Evolutionary conservation across 495 filamentous ascomycete genomes (phyloP), one percentile per base, ranked within the genome.

Genomic region (Xylaria palmicola): DNA sequence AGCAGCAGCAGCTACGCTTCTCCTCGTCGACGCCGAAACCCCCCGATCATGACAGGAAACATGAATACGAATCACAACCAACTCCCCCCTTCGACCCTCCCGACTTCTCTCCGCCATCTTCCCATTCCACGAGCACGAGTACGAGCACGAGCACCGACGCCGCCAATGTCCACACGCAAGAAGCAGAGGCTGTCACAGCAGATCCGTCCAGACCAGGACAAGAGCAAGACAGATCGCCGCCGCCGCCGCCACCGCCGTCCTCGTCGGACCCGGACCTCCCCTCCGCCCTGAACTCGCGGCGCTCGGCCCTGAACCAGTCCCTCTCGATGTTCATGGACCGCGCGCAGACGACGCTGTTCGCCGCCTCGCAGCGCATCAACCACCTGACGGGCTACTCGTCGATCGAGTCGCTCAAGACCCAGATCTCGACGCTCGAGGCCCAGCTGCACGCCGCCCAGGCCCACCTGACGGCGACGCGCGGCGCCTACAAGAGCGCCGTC

Each of bases 331-430:
- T 96, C 65, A 96, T 97, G 90, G 94, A 98, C 75, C 84, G 90
- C 60, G 70, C 97, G 24, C 91, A 96, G 69, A 85, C 90, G 24
- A 91, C 92, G 62, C 79, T 92, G 34, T 90, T 95, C 63, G 83
- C 86, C 55, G 92, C 92, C 10, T 89, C 90, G 4, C 92, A 96
- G 69, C 88, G 87, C 56, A 81, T 98, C 74, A 98, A 98, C 73
- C 89, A 90, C 67, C 79, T 96, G 48, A 98, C 95, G 1, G 95
- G 95, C 12, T 98, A 98, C 81, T 88, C 90, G 1, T 88, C 89
- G 36, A 98, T 98, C 73, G 94, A 97, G 70, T 77, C 86, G 10
- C 80, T 98, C 49, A 93, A 96, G 70, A 74, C 77, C 5, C 82
- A 86, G 15, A 97, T 98, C 72, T 80, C 83, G 20, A 69, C 69